Evolutionary conservation across 805 yeast genomes (phyloP).

Genomic region (Candida adriatica): DNA sequence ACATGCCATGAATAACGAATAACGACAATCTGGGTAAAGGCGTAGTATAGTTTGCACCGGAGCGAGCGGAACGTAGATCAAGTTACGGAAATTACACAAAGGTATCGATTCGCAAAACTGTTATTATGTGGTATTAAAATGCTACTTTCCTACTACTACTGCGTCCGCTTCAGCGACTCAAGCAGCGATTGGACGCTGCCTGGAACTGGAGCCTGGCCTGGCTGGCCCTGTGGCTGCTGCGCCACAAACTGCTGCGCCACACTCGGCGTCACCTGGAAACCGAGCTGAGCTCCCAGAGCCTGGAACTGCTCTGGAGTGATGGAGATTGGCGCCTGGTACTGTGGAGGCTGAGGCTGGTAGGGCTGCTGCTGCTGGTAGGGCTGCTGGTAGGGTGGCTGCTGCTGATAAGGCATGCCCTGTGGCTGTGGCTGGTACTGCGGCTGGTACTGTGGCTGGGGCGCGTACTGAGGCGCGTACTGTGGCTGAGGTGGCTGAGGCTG

Average conservation of each 20-base stretch:
- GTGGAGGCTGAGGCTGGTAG: conserved; percentile 3
- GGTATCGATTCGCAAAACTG: too few relatives aligned
- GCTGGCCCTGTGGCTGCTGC: background rate
- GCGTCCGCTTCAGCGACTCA: conserved; percentile 31
- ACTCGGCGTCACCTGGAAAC: conserved; percentile 5
- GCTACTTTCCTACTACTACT: too few relatives aligned
- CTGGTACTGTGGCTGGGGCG: background rate
- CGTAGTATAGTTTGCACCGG: too few relatives aligned
- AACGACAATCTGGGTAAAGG: too few relatives aligned
- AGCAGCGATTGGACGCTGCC: conserved; percentile 28
- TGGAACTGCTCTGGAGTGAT: conserved; percentile 7
- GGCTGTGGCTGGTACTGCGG: background rate
- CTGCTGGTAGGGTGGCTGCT: background rate
- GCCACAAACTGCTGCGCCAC: conserved; percentile 7
- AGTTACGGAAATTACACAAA: too few relatives aligned
- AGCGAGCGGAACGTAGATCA: too few relatives aligned
- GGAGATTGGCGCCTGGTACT: conserved; percentile 2
- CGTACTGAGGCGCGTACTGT: background rate
- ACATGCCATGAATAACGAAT: background rate
- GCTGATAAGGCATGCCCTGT: background rate
- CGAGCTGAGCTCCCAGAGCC: conserved; percentile 7
- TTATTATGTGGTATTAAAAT: too few relatives aligned
- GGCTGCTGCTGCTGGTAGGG: background rate
- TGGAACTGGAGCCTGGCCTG: background rate
- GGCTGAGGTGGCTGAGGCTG: background rate